A percentile compares a stretch with the other conserved stretches of the same genome.
Conservation (phyloP, 352 stramenopile species). For the Globisporangium nunn region DNA sequence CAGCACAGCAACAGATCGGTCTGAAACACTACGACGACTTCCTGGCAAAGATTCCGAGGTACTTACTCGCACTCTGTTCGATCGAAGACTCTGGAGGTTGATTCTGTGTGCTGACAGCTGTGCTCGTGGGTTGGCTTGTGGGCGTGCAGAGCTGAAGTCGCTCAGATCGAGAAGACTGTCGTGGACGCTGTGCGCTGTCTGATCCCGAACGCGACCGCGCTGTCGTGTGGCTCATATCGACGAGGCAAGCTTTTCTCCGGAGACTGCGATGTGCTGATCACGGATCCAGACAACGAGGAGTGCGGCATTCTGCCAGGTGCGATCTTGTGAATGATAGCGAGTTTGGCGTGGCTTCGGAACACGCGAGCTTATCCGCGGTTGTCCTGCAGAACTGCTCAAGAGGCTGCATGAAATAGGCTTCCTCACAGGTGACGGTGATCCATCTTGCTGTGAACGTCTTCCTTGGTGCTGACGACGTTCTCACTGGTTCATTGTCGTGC, state of each 20-base stretch:
- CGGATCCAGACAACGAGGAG: constrained; percentile 53
- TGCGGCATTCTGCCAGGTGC: constrained; percentile 60
- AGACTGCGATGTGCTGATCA: constrained; percentile 80
- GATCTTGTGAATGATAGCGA: neutral
- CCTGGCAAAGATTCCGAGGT: constrained; percentile 69
- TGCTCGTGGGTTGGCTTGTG: neutral
- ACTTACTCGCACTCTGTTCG: neutral
- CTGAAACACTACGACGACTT: constrained; percentile 81
- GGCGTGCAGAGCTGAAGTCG: constrained; percentile 44
- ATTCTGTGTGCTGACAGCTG: neutral
- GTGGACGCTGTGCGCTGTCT: constrained; percentile 61
- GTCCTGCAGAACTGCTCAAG: constrained; percentile 32
- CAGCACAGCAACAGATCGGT: constrained; percentile 64
- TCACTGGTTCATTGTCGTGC: neutral
- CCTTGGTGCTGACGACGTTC: neutral
- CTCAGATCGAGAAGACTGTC: constrained; percentile 67
- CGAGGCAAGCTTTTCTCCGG: constrained; percentile 61
- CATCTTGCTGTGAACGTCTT: neutral
- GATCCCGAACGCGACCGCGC: constrained; percentile 47
- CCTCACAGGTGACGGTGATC: constrained; percentile 31
- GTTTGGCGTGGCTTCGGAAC: neutral
- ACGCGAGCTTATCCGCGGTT: neutral
- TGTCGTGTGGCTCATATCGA: constrained; percentile 76
- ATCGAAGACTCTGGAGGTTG: neutral
- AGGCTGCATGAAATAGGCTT: constrained; percentile 58